A percentile compares a stretch with the other conserved stretches of the same genome.
Evolutionary conservation across 208 protist genomes (phyloP).

Genomic region (Leishmania amazonensis): DNA sequence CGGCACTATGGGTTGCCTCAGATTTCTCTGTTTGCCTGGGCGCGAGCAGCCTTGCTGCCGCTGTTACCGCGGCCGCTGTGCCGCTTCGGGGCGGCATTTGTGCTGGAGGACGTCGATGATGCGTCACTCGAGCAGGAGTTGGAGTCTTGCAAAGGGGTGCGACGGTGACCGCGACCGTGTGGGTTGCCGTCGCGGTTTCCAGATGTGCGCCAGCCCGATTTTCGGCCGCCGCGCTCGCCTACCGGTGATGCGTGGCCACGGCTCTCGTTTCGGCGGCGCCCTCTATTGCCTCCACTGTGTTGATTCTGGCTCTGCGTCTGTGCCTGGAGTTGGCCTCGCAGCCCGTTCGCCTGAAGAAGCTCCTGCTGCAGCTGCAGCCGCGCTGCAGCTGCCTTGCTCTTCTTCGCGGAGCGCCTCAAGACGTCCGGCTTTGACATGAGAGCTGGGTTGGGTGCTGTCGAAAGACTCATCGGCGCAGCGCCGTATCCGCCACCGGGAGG

Average conservation of each 20-base stretch:
- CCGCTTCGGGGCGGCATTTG: background rate
- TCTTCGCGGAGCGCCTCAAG: constrained; percentile 35
- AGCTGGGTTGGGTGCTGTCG: background rate
- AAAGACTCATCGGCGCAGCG: background rate
- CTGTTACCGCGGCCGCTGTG: constrained; percentile 7
- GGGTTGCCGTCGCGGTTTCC: constrained; percentile 2
- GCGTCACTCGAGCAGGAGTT: constrained; percentile 6
- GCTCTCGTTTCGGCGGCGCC: background rate
- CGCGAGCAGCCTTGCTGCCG: constrained; percentile 1
- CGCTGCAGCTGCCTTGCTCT: constrained; percentile 21
- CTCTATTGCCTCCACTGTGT: background rate
- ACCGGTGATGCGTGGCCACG: constrained; percentile 2
- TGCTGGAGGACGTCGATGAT: background rate
- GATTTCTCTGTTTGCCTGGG: background rate
- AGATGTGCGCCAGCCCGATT: background rate
- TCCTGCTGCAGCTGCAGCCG: constrained; percentile 11
- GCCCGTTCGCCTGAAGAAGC: background rate
- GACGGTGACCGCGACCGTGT: constrained; percentile 12
- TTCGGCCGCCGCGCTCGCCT: constrained; percentile 10
- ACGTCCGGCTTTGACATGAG: constrained; percentile 9
- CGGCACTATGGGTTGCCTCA: background rate
- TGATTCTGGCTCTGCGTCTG: background rate
- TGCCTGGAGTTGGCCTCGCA: background rate
- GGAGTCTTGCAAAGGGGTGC: constrained; percentile 6
- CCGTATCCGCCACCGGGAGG: background rate